Percentiles rank a stretch among this genome's conserved stretches.
Evolutionary conservation across 495 filamentous ascomycete species (phyloP).

Genomic region (Achaetomiella virescens): DNA sequence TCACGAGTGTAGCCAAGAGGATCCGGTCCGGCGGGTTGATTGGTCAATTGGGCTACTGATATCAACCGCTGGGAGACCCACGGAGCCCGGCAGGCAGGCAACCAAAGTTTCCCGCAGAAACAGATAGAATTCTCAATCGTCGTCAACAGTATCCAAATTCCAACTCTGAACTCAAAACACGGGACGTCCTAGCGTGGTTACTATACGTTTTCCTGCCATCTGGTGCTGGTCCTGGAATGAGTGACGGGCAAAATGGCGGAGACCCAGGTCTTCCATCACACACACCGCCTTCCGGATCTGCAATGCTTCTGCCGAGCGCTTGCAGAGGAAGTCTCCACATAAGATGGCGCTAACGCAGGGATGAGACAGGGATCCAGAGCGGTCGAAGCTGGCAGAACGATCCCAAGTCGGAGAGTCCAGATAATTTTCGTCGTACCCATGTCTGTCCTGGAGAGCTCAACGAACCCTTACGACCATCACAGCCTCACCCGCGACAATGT

Average conservation of each 20-base stretch:
- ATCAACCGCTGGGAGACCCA: too few relatives aligned
- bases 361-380: neutral
- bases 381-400: slow-evolving; percentile 13
- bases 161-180: too few relatives aligned
- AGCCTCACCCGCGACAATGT: slow-evolving; percentile 21
- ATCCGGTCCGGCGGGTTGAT: neutral
- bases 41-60: neutral
- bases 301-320: neutral
- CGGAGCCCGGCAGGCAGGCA: too few relatives aligned
- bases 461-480: neutral
- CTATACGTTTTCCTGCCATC: too few relatives aligned
- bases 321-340: neutral
- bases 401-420: neutral
- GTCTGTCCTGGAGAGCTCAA: neutral
- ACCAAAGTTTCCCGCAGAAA: too few relatives aligned
- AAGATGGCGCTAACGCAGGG: neutral
- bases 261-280: too few relatives aligned
- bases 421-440: slow-evolving; percentile 12
- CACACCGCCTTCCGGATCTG: neutral
- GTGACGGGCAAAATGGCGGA: too few relatives aligned
- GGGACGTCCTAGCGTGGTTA: too few relatives aligned
- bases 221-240: too few relatives aligned
- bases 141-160: too few relatives aligned
- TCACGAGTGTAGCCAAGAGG: neutral
- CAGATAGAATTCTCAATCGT: too few relatives aligned